Evolutionary conservation across 2,329 filamentous ascomycete species (phyloP).

Genomic region (Berkeleyomyces basicola): DNA sequence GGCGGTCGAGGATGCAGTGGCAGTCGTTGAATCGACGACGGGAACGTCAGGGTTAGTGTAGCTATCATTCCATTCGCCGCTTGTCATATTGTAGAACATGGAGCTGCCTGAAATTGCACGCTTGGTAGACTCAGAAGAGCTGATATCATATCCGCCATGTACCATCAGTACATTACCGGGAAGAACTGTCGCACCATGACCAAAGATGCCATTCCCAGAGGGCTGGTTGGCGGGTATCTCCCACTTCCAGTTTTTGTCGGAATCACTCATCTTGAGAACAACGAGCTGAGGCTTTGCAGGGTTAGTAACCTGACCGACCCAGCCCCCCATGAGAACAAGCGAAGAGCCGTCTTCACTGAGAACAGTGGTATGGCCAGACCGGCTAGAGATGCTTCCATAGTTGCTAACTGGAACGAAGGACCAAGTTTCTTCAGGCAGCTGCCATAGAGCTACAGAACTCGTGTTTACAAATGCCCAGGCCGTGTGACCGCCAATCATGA

Average conservation of each 20-base stretch:
- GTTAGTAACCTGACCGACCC: constrained; percentile 67
- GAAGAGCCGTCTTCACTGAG: constrained; percentile 60
- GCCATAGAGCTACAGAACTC: constrained; percentile 78
- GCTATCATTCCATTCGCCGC: constrained; percentile 33
- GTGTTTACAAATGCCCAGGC: constrained; percentile 78
- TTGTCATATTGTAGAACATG: constrained; percentile 41
- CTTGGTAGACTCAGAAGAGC: constrained; percentile 21
- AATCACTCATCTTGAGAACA: constrained; percentile 56
- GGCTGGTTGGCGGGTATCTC: constrained; percentile 38
- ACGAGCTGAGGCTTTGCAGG: constrained; percentile 70
- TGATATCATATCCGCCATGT: constrained; percentile 43
- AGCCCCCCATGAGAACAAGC: constrained; percentile 74
- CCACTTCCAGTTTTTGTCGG: constrained; percentile 64
- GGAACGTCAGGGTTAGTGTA: constrained; percentile 23
- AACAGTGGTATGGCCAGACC: constrained; percentile 79
- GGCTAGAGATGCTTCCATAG: constrained; percentile 44
- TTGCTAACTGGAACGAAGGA: constrained; percentile 43
- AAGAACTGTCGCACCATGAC: constrained; percentile 45
- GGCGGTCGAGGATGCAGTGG: constrained; percentile 4
- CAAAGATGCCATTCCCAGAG: constrained; percentile 34
- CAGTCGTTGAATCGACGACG: not conserved
- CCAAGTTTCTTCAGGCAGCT: constrained; percentile 74
- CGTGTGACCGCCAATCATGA: constrained; percentile 77
- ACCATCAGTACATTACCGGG: constrained; percentile 55
- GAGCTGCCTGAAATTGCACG: constrained; percentile 19